Conservation (phyloP, 2,329 filamentous ascomycete species). For the Cephalotrichum gorgonifer region DNA sequence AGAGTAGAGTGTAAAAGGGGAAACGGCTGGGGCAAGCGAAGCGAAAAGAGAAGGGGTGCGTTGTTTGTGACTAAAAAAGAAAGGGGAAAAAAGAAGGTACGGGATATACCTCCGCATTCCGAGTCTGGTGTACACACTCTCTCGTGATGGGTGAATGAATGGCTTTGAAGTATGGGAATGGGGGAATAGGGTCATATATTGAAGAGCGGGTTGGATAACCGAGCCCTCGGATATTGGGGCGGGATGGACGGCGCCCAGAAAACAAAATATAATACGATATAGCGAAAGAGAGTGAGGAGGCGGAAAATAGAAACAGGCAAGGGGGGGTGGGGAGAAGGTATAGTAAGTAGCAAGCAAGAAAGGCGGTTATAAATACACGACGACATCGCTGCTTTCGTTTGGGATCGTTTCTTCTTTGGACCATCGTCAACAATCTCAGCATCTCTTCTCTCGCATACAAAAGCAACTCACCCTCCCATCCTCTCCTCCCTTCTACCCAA, state of each 20-base stretch:
- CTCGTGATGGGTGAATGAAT: not conserved
- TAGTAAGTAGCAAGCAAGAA: conserved; percentile 2
- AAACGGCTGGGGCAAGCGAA: no score
- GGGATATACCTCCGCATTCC: no score
- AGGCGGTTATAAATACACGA: conserved; percentile 4
- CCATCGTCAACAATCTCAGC: conserved; percentile 4
- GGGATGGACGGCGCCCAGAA: not conserved
- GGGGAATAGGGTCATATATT: not conserved
- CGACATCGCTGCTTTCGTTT: not conserved
- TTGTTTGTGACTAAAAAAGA: no score
- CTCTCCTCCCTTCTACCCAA: not conserved
- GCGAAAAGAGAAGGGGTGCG: no score
- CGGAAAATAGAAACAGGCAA: not conserved
- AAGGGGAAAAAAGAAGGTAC: not conserved
- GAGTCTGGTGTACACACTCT: no score
- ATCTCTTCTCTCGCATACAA: not conserved
- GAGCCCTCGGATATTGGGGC: not conserved
- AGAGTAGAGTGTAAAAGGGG: not conserved
- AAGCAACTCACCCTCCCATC: not conserved
- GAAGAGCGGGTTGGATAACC: not conserved
- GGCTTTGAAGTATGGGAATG: not conserved
- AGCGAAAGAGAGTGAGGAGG: no score
- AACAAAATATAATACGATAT: not conserved
- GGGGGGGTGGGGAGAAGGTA: not conserved
- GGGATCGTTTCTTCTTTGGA: not conserved